phyloP scores from a whole-genome alignment of 257 asterid species.

The Capsicum baccatum region DNA sequence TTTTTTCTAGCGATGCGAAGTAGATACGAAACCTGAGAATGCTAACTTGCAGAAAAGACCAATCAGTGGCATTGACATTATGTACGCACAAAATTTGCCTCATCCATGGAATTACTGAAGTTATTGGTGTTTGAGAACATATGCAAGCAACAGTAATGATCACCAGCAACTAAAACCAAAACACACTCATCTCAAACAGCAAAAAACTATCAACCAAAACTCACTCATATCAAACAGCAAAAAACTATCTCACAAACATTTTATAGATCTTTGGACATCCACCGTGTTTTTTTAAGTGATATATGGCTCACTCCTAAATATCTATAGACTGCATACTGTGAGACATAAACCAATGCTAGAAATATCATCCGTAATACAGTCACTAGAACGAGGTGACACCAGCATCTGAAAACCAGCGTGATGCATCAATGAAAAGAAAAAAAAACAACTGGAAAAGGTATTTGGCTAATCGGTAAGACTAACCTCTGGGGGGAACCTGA shows the following conservation, averaged over 20 bases:
- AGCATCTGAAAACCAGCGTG: not conserved
- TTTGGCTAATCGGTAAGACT: slow-evolving; percentile 11
- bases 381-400: not conserved
- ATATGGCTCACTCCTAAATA: not conserved
- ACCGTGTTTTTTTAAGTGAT: not conserved
- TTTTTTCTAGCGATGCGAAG: not conserved
- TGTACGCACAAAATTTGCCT: not conserved
- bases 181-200: not conserved
- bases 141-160: not conserved
- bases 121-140: slow-evolving; percentile 7
- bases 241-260: slow-evolving; percentile 8
- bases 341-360: slow-evolving; percentile 14
- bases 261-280: slow-evolving; percentile 13
- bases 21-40: slow-evolving; percentile 5
- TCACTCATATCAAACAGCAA: not conserved
- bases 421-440: slow-evolving; percentile 13
- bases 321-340: not conserved
- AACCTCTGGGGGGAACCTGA: slow-evolving; percentile 50
- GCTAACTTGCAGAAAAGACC: slow-evolving; percentile 6
- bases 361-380: not conserved
- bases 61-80: not conserved
- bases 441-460: not conserved
- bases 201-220: not conserved
- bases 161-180: slow-evolving; percentile 19
- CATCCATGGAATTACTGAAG: not conserved